Evolutionary conservation across 805 yeast species (phyloP), one percentile per base, ranked within the genome.

Genomic region (Lachancea quebecensis): DNA sequence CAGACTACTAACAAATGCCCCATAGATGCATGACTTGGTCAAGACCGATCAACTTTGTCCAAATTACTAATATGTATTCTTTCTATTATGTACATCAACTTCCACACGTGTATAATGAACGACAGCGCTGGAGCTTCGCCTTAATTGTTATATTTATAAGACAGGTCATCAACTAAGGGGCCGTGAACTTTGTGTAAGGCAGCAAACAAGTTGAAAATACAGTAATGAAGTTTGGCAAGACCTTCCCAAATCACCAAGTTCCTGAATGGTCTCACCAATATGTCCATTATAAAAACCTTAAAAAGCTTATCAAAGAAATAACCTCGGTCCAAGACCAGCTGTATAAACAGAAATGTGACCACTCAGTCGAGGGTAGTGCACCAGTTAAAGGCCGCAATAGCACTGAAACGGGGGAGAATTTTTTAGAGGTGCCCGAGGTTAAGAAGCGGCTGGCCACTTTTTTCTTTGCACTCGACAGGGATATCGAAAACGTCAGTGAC

Each of bases 201-300:
- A 21, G 25, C 7, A 21, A 21, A 21, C 25, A 21, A 21, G 25
- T 4, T 21, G 25, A 21, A 21, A 21, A 21, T 21, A 21, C 12
- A 16, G 29, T 37, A 16, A 84, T 84, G 91, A 84, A 84, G 72
- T 86, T 85, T 62, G 95, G 91, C 25, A 86, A 85, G 64, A 83
- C 87, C 57, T 72, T 86, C 53, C 68, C 79, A 29, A 72, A 85
- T 39, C 95, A 91, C 66, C 95, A 89, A 70, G 88, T 90, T 46
- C 97, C 97, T 3, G 96, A 89, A 66, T 91, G 98, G 98, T 65
- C 75, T 41, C 76, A 78, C 47, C 75, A 75, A 56, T 91, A 91
- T 59, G 77, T 91, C 73, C 85, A 87, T 67, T 91, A 91, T 67
- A 91, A 89, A 63, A 78, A 75, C 31, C 41, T 48, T 28, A 48